These are phyloP conservation scores for Irpex sp. DNA, from an alignment of 1,284 basidiomycete species.

Conservation along the genomic window DNA sequence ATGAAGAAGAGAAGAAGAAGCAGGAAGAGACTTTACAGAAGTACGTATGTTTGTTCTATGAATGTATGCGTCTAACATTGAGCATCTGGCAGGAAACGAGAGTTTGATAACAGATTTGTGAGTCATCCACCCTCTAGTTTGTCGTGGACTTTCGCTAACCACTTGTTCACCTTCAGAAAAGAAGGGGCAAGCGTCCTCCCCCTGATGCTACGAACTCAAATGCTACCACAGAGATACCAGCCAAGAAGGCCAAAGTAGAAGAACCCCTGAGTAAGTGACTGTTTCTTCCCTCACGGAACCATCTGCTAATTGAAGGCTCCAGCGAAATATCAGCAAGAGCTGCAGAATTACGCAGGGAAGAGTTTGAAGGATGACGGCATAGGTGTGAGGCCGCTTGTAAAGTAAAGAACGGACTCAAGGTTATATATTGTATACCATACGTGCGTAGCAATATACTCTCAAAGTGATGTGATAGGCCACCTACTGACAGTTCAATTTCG, in stretches of 20 bases:
- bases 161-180: slow-evolving; percentile 52
- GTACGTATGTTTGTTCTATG: slow-evolving; percentile 36
- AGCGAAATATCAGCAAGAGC: slow-evolving; percentile 46
- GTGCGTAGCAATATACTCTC: background rate
- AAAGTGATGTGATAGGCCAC: background rate
- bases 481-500: background rate
- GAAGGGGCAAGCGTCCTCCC: slow-evolving; percentile 64
- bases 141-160: slow-evolving; percentile 3
- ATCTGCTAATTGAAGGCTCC: background rate
- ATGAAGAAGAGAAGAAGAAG: slow-evolving; percentile 67
- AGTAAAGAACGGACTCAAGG: slow-evolving; percentile 30
- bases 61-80: slow-evolving; percentile 3
- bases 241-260: slow-evolving; percentile 40
- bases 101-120: slow-evolving; percentile 72
- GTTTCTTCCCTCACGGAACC: background rate
- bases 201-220: slow-evolving; percentile 43
- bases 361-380: slow-evolving; percentile 48
- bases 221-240: slow-evolving; percentile 40
- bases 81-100: slow-evolving; percentile 56
- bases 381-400: slow-evolving; percentile 47
- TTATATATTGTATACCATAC: background rate
- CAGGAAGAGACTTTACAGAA: slow-evolving; percentile 55
- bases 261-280: background rate
- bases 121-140: slow-evolving; percentile 33
- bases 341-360: slow-evolving; percentile 41